Base-by-base conservation (phyloP, 805 yeast species). In the Kazachstania martiniae region DNA sequence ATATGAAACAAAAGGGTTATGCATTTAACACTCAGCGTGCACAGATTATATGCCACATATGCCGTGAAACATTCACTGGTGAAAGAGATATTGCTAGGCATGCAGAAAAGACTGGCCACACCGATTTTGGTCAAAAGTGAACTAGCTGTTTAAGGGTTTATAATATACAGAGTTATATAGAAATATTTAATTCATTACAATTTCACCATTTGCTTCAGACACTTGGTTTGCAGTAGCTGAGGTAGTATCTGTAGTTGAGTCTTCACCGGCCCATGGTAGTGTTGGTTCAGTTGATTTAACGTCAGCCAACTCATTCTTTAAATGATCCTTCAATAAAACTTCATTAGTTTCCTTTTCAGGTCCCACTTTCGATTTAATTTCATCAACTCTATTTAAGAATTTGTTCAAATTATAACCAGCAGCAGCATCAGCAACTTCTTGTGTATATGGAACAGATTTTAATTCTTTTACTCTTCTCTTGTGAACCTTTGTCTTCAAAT, bases 401-500 rank as follows among this genome's bases (percentile, higher is more conserved):
- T 72, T 77, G 31, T 67, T 66, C 47, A 89, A 62, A 52, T 84
- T 78, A 12, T 69, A 62, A 3, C 97, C 97, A 0, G 80, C 71
- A 2, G 94, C 96, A 21, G 95, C 95, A 48, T 85, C 86, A 25
- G 94, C 78, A 51, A 89, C 97, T 39, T 80, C 72, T 34, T 74
- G 78, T 4, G 95, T 76, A 53, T 89, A 89, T 7, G 96, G 96
- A 33, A 77, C 79, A 30, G 66, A 74, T 36, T 70, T 72, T 46
- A 91, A 63, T 25, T 74, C 80, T 55, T 77, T 82, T 17, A 82
- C 79, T 52, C 95, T 68, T 58, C 97, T 72, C 56, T 81, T 87
- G 59, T 91, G 99, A 6, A 76, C 69, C 50, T 86, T 87, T 4
- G 80, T 67, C 45, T 74, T 72, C 40, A 69, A 60, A 61, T 91